These are phyloP conservation scores for Sindora glabra DNA, from an alignment of 306 rosid species.

Conservation along the genomic window DNA sequence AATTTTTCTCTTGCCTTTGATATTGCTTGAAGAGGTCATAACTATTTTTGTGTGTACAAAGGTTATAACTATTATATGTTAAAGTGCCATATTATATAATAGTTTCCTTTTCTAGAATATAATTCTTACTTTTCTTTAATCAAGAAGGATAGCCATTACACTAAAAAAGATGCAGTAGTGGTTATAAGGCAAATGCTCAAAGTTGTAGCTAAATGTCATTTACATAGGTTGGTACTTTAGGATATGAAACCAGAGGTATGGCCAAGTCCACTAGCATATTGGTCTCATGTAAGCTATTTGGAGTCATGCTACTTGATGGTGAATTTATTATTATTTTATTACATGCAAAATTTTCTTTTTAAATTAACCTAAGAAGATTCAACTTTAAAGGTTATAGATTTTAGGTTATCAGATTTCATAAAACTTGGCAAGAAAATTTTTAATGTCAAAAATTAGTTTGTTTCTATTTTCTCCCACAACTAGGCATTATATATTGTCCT, in stretches of 20 bases:
- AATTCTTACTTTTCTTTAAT: constrained; percentile 5
- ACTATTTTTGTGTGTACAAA: no score
- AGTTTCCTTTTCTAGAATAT: no score
- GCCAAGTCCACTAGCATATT: neutral
- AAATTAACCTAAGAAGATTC: constrained; percentile 70
- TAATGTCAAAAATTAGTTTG: neutral
- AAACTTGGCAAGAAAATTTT: constrained; percentile 63
- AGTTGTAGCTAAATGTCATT: constrained; percentile 97
- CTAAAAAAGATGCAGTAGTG: constrained; percentile 96
- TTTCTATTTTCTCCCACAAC: neutral
- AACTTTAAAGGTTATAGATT: constrained; percentile 84
- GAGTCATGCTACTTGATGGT: constrained; percentile 11
- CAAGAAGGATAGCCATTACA: constrained; percentile 95
- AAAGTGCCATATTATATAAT: no score
- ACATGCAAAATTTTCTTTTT: constrained; percentile 80
- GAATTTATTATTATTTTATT: constrained; percentile 18
- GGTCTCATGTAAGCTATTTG: constrained; percentile 9
- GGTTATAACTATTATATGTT: no score
- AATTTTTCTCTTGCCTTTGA: no score
- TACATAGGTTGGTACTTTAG: constrained; percentile 94
- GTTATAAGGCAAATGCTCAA: constrained; percentile 96
- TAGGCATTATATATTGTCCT: constrained; percentile 11
- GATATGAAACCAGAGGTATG: constrained; percentile 99
- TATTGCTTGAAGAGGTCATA: no score
- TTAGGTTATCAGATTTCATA: constrained; percentile 95